These are phyloP conservation scores for Ogataea sp. DNA, from an alignment of 805 yeast genomes.

Conservation along the genomic window DNA sequence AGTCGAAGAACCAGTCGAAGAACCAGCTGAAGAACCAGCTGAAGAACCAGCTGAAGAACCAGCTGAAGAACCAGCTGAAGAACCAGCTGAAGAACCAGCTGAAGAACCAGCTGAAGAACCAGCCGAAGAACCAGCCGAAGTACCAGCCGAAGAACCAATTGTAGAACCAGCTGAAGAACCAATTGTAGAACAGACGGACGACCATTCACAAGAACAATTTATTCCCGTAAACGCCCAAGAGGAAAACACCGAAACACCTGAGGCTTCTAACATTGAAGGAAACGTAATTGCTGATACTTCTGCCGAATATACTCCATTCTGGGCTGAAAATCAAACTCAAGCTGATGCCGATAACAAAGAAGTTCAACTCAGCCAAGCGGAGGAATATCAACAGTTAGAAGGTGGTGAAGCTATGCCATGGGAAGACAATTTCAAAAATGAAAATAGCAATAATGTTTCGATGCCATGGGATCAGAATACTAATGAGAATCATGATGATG, in stretches of 20 bases:
- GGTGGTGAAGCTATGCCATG: constrained; percentile 9
- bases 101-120: not conserved
- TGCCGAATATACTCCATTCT: too few species aligned
- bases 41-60: not conserved
- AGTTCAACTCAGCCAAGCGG: too few species aligned
- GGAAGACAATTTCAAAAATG: constrained; percentile 4
- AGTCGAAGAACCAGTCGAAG: not conserved
- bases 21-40: not conserved
- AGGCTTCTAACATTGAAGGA: too few species aligned
- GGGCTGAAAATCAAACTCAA: too few species aligned
- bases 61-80: not conserved
- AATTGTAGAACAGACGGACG: not conserved
- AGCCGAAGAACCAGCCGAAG: not conserved
- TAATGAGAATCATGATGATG: constrained; percentile 3
- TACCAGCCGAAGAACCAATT: not conserved
- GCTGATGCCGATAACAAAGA: too few species aligned
- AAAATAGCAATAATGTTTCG: too few species aligned
- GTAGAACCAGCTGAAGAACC: not conserved
- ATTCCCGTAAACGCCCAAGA: too few species aligned
- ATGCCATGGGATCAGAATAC: not conserved
- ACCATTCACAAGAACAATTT: too few species aligned
- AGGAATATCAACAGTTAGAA: constrained; percentile 1
- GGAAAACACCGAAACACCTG: too few species aligned
- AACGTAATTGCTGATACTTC: too few species aligned
- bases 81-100: not conserved